Evolutionary conservation across 2,329 filamentous ascomycete genomes (phyloP), one percentile per base, ranked within the genome.

Genomic region (Trichophyton schoenleinii): DNA sequence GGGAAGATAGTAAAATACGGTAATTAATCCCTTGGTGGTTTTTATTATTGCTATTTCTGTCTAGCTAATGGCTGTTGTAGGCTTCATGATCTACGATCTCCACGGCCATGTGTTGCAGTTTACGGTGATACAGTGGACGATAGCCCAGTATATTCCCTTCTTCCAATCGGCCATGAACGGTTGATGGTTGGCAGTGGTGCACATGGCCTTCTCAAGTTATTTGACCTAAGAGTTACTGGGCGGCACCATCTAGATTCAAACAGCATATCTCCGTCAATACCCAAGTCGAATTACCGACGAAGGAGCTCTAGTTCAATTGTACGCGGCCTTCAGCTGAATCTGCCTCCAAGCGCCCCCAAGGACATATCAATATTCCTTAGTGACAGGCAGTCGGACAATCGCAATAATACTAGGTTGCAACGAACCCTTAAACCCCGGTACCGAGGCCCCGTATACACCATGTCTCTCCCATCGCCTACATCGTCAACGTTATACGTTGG

Each of bases 181-280:
- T 78, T 87, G 60, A 68, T 85, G 7, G 81, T 79, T 9, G 84
- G 84, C 25, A 78, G 79, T 1, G 79, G 79, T 2, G 76, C 79
- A 57, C 81, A 86, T 68, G 80, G 78, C 52, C 74, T 85, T 58
- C 71, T 87, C 52, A 86, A 86, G 66, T 73, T 85, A 3, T 87
- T 84, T 65, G 83, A 87, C 66, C 68, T 87, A 49, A 81, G 84
- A 25, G 62, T 66, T 62, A 66, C 67, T n/a, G 72, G 68, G 22
- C 67, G 64, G 13, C 75, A 74, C 65, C 36, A 42, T 25, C 0
- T 70, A 62, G 60, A 72, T 73, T 42, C 67, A 68, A 8, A 66
- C 72, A 22, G 65, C 71, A 28, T 1, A 34, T 36, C 52, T 36
- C n/a, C 28, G 68, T 65, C 20, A 28, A 46, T 11, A 60, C 63